phyloP scores from a whole-genome alignment of 2,329 filamentous ascomycete genomes.

The Microthyrium microscopicum region DNA sequence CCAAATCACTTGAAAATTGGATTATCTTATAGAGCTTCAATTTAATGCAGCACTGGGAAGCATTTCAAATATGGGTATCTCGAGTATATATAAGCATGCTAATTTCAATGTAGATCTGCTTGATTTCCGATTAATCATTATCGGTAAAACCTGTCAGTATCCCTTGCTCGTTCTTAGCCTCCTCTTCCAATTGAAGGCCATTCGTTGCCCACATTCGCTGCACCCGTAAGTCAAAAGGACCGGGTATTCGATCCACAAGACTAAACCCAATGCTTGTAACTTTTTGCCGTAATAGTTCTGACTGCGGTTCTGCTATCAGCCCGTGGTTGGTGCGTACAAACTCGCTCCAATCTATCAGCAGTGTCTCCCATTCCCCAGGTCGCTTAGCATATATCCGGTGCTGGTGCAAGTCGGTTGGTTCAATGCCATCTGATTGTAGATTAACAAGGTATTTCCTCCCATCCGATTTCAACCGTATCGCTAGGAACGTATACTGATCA shows the following conservation, averaged over 20 bases:
- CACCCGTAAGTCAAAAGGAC: slow-evolving; percentile 74
- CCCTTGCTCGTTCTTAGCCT: slow-evolving; percentile 4
- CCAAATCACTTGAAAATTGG: too few species aligned
- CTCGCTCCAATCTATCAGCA: slow-evolving; percentile 78
- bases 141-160: too few species aligned
- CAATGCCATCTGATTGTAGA: slow-evolving; percentile 83
- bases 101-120: too few species aligned
- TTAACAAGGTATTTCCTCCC: slow-evolving; percentile 89
- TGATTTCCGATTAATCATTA: too few species aligned
- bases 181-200: slow-evolving; percentile 23
- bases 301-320: slow-evolving; percentile 81
- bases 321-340: slow-evolving; percentile 94
- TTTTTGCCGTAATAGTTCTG: slow-evolving; percentile 72
- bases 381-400: slow-evolving; percentile 68
- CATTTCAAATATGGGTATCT: too few species aligned
- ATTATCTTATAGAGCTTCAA: too few species aligned
- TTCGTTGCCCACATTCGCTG: slow-evolving; percentile 88
- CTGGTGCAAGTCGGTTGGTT: slow-evolving; percentile 91
- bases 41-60: too few species aligned
- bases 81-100: too few species aligned
- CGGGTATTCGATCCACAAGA: slow-evolving; percentile 74
- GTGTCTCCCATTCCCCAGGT: slow-evolving; percentile 83
- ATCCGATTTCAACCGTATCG: slow-evolving; percentile 76
- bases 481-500: slow-evolving; percentile 75
- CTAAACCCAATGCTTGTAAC: slow-evolving; percentile 75